Evolutionary conservation across 805 yeast species (phyloP).

Genomic region (Candida odintsovae): DNA sequence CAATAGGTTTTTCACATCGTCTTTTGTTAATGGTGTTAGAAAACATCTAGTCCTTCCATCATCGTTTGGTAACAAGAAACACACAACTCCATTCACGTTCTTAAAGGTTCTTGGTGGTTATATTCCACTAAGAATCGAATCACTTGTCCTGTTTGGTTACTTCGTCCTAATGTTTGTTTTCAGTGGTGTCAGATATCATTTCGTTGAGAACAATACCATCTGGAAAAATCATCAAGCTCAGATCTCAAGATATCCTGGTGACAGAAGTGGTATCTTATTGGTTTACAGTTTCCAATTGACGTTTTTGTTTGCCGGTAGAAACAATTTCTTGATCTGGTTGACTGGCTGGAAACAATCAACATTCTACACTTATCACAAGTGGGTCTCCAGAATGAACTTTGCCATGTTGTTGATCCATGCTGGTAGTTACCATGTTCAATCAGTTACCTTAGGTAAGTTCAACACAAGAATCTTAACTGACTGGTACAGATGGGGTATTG

Average conservation of each 20-base stretch:
- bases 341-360: conserved; percentile 66
- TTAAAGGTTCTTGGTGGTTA: conserved; percentile 15
- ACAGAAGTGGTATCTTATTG: conserved; percentile 19
- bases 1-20: conserved; percentile 10
- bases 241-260: conserved; percentile 22
- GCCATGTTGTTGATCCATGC: conserved; percentile 16
- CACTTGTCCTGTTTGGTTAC: conserved; percentile 31
- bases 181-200: conserved; percentile 15
- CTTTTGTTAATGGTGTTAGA: conserved; percentile 12
- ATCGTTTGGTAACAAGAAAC: conserved; percentile 11
- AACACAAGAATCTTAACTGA: conserved; percentile 4
- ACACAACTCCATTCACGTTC: conserved; percentile 14
- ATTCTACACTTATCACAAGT: conserved; percentile 62
- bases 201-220: conserved; percentile 13
- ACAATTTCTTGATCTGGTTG: conserved; percentile 54
- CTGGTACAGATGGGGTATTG: conserved; percentile 21
- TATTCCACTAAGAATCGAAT: conserved; percentile 20
- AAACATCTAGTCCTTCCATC: conserved; percentile 15
- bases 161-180: conserved; percentile 17
- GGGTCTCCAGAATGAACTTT: conserved; percentile 45
- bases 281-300: conserved; percentile 43
- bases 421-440: conserved; percentile 19
- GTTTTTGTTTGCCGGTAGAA: conserved; percentile 64
- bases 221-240: conserved; percentile 16
- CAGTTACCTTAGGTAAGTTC: conserved; percentile 10